Evolutionary conservation across 306 rosid species (phyloP).

Genomic region (Cucumis melo): DNA sequence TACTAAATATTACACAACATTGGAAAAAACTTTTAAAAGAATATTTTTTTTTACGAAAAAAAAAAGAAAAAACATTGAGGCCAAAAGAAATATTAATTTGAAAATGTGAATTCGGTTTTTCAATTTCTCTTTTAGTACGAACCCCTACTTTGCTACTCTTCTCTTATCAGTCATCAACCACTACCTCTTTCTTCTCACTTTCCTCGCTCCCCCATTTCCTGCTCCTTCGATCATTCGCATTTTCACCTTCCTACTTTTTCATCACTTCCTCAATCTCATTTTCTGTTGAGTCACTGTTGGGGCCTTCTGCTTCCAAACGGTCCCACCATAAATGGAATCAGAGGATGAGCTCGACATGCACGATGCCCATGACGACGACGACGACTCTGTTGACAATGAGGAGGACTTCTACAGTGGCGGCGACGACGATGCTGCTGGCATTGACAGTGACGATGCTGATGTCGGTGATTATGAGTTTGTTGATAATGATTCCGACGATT

Average conservation of each 20-base stretch:
- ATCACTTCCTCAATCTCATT: not conserved
- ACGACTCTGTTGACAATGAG: constrained; percentile 28
- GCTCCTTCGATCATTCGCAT: not conserved
- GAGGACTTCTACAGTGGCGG: constrained; percentile 47
- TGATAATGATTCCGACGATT: constrained; percentile 51
- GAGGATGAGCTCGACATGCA: constrained; percentile 56
- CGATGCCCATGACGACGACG: constrained; percentile 33
- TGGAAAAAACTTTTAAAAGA: too few species aligned
- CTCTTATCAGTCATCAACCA: not conserved
- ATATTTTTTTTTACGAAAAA: too few species aligned
- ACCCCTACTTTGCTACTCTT: not conserved
- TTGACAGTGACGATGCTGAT: constrained; percentile 54
- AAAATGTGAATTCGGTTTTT: not conserved
- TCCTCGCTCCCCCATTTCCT: not conserved
- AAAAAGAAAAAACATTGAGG: too few species aligned
- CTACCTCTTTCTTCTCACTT: not conserved
- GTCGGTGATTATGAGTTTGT: constrained; percentile 47
- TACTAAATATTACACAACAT: too few species aligned
- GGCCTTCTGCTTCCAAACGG: not conserved
- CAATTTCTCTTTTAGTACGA: not conserved
- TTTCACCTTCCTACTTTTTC: not conserved
- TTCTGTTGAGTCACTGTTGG: not conserved
- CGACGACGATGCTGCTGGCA: constrained; percentile 34
- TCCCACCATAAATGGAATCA: constrained; percentile 24
- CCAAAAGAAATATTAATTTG: not conserved